Conservation (phyloP, 2,329 filamentous ascomycete species). For the Penicillium decumbens region DNA sequence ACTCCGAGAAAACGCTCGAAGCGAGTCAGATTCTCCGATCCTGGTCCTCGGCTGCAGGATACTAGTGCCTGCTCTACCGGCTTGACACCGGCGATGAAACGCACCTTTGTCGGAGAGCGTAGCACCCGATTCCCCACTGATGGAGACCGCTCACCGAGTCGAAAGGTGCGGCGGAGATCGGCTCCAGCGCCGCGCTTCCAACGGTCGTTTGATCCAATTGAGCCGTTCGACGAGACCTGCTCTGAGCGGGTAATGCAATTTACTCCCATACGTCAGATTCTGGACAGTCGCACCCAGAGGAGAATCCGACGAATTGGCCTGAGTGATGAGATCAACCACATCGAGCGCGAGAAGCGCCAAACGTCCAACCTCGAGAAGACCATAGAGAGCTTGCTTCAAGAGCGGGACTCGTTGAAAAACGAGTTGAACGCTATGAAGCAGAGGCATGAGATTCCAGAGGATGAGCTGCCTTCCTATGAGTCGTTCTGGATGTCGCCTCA, state of each 20-base stretch:
- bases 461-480: slow-evolving; percentile 12
- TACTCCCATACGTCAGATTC: slow-evolving; percentile 41
- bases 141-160: slow-evolving; percentile 27
- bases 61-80: slow-evolving; percentile 34
- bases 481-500: slow-evolving; percentile 16
- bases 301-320: slow-evolving; percentile 44
- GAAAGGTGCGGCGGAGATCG: slow-evolving; percentile 31
- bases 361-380: slow-evolving; percentile 24
- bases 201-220: slow-evolving; percentile 19
- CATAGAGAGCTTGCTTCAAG: slow-evolving; percentile 23
- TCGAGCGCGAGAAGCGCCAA: slow-evolving; percentile 40
- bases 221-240: slow-evolving; percentile 17
- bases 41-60: slow-evolving; percentile 29
- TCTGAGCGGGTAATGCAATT: slow-evolving; percentile 41
- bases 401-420: slow-evolving; percentile 28
- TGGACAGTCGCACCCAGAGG: slow-evolving; percentile 42
- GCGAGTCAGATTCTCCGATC: slow-evolving; percentile 46
- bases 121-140: slow-evolving; percentile 17
- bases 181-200: slow-evolving; percentile 29
- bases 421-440: slow-evolving; percentile 24
- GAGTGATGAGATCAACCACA: slow-evolving; percentile 45
- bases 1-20: slow-evolving; percentile 38
- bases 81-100: slow-evolving; percentile 43
- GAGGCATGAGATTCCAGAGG: slow-evolving; percentile 2
- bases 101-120: slow-evolving; percentile 35